These are phyloP conservation scores for Phoma herbarum DNA, from an alignment of 2,329 filamentous ascomycete genomes.

Conservation along the genomic window DNA sequence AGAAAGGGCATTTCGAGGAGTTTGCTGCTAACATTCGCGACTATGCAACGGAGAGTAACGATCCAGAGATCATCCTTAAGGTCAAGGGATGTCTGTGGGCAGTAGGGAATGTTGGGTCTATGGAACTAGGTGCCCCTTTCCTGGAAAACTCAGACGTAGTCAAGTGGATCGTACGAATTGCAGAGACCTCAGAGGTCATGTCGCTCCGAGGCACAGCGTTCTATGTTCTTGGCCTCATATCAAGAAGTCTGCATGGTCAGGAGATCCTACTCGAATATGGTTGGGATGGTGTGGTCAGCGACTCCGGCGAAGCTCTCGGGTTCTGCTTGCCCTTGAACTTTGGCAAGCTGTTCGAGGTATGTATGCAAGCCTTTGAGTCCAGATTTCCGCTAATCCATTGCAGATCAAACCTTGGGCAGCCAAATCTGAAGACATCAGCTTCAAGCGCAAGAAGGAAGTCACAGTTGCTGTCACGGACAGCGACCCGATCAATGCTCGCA, in stretches of 20 bases:
- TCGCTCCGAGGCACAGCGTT: constrained; percentile 95
- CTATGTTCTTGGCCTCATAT: constrained; percentile 93
- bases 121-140: constrained; percentile 96
- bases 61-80: constrained; percentile 85
- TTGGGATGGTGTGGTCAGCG: constrained; percentile 91
- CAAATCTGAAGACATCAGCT: constrained; percentile 40
- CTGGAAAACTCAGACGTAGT: constrained; percentile 91
- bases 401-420: constrained; percentile 53
- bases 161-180: constrained; percentile 84
- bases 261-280: constrained; percentile 89
- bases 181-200: constrained; percentile 87
- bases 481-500: constrained; percentile 73
- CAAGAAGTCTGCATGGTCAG: constrained; percentile 87
- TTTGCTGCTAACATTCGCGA: constrained; percentile 90
- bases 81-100: constrained; percentile 98
- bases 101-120: constrained; percentile 96
- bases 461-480: constrained; percentile 68
- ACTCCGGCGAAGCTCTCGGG: constrained; percentile 82
- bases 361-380: constrained; percentile 14
- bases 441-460: constrained; percentile 49
- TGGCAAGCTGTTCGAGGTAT: constrained; percentile 77
- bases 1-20: constrained; percentile 96
- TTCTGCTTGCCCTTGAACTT: constrained; percentile 86
- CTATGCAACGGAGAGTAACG: constrained; percentile 83
- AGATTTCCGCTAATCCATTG: constrained; percentile 25